Evolutionary conservation across 2,329 filamentous ascomycete genomes (phyloP).

Genomic region (Penicillium sp.): DNA sequence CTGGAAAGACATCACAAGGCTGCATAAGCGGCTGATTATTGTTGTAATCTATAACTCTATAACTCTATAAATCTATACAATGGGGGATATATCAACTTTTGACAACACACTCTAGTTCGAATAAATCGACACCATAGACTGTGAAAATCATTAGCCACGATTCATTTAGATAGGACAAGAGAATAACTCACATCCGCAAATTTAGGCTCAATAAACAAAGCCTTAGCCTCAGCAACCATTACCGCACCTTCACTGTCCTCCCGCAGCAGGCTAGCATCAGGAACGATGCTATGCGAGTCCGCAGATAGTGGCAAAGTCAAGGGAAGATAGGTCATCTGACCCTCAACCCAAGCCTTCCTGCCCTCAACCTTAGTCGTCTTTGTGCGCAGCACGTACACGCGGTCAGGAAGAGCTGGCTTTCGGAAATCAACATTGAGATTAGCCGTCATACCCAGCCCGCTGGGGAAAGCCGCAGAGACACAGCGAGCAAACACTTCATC

Average conservation of each 20-base stretch:
- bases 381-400: conserved; percentile 34
- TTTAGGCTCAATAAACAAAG: conserved; percentile 40
- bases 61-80: background rate
- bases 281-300: conserved; percentile 3
- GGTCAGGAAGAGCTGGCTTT: conserved; percentile 32
- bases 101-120: conserved; percentile 11
- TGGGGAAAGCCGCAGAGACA: conserved; percentile 32
- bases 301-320: conserved; percentile 9
- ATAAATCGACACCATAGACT: conserved; percentile 37
- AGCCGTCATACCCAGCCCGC: conserved; percentile 37
- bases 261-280: conserved; percentile 13
- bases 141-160: conserved; percentile 3
- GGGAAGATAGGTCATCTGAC: conserved; percentile 27
- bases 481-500: conserved; percentile 40
- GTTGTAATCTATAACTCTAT: background rate
- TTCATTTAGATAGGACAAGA: background rate
- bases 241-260: conserved; percentile 24
- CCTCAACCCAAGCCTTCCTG: conserved; percentile 40
- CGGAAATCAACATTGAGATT: conserved; percentile 39
- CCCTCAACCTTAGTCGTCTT: conserved; percentile 36
- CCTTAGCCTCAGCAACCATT: conserved; percentile 37
- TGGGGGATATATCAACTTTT: background rate
- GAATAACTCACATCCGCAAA: conserved; percentile 33
- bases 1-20: too few relatives aligned
- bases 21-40: too few relatives aligned